Conservation (phyloP, 352 stramenopile species). For the Phytophthora chlamydospora region DNA sequence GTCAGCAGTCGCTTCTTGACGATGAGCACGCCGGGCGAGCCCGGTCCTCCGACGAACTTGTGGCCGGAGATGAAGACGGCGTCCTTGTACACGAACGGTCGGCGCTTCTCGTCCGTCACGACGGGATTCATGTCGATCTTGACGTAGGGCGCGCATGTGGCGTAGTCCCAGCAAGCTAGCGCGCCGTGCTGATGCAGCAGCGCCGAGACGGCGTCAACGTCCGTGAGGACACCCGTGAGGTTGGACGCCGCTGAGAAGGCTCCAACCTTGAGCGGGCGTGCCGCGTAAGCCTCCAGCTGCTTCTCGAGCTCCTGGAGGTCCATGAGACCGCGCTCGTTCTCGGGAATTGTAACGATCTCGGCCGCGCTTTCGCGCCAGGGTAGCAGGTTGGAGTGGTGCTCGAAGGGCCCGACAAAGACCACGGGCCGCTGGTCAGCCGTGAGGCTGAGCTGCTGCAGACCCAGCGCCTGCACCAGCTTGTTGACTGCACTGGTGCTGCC, state of each 20-base stretch:
- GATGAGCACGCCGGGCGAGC: conserved; percentile 94
- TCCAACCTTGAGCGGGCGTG: conserved; percentile 78
- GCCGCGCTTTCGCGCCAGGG: conserved; percentile 94
- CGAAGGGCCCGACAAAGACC: conserved; percentile 94
- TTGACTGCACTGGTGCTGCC: conserved; percentile 86
- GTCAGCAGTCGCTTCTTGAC: conserved; percentile 92
- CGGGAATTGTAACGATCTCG: conserved; percentile 79
- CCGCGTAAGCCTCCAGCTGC: conserved; percentile 56
- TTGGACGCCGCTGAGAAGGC: conserved; percentile 96
- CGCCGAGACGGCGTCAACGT: conserved; percentile 91
- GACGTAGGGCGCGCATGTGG: conserved; percentile 94
- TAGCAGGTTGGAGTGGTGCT: conserved; percentile 98
- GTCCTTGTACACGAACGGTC: conserved; percentile 85
- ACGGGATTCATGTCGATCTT: conserved; percentile 97
- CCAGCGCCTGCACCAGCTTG: conserved; percentile 79
- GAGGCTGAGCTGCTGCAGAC: conserved; percentile 43
- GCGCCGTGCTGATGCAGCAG: conserved; percentile 93
- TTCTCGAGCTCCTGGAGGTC: conserved; percentile 59
- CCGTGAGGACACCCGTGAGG: conserved; percentile 93
- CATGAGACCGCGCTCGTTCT: conserved; percentile 54
- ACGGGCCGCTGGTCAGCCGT: conserved; percentile 50
- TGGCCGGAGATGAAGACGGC: conserved; percentile 96
- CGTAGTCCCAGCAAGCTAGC: conserved; percentile 97
- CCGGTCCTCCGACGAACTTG: conserved; percentile 96
- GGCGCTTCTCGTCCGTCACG: conserved; percentile 38